Conservation (phyloP, 176 grass and related monocot genomes). For the Olyra latifolia region DNA sequence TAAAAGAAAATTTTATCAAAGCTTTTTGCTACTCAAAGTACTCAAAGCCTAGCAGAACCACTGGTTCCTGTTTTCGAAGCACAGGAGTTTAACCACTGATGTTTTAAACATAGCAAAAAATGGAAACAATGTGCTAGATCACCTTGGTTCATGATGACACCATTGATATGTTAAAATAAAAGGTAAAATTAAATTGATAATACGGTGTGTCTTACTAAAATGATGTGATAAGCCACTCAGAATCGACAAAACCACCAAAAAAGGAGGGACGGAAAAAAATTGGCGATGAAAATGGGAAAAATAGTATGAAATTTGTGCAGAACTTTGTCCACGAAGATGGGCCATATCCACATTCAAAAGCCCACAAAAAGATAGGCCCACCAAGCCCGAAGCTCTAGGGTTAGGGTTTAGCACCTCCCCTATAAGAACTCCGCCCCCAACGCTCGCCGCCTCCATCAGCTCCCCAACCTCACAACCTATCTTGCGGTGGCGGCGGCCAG, state of each 20-base stretch:
- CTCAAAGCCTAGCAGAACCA: no score
- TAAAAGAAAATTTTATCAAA: no score
- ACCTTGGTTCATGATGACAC: no score
- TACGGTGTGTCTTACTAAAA: background rate
- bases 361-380: conserved; percentile 10
- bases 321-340: background rate
- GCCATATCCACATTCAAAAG: background rate
- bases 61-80: no score
- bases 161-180: no score
- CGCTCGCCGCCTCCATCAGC: background rate
- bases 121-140: no score
- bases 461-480: background rate
- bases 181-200: no score
- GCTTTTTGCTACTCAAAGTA: no score
- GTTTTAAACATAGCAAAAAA: no score
- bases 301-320: background rate
- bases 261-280: background rate
- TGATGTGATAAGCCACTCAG: background rate
- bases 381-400: conserved; percentile 26
- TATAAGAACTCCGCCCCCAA: conserved; percentile 38
- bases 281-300: no score
- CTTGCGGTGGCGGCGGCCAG: background rate
- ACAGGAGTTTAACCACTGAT: no score
- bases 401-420: conserved; percentile 57
- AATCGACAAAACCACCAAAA: background rate